These are phyloP conservation scores for Daldinia childiae DNA, from an alignment of 495 filamentous ascomycete genomes.

Conservation along the genomic window DNA sequence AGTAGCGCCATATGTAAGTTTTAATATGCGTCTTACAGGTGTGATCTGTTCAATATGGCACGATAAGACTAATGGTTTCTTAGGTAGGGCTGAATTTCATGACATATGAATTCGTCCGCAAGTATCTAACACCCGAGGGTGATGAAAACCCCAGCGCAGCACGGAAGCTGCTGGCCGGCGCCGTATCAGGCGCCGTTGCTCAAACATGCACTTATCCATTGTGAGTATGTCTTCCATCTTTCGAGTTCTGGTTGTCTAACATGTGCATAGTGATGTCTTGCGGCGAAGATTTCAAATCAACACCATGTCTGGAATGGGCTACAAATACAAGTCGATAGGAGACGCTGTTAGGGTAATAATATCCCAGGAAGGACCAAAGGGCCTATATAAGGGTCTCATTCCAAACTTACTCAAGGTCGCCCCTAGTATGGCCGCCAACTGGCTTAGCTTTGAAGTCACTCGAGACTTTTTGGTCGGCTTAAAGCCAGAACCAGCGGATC, in stretches of 20 bases:
- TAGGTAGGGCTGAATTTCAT: slow-evolving; percentile 98
- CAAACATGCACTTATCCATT: slow-evolving; percentile 99
- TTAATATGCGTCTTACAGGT: neutral
- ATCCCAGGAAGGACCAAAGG: slow-evolving; percentile 71
- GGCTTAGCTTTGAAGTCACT: slow-evolving; percentile 94
- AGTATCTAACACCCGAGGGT: slow-evolving; percentile 86
- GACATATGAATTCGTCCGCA: slow-evolving; percentile 89
- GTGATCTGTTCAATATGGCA: neutral
- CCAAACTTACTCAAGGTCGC: slow-evolving; percentile 97
- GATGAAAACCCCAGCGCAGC: slow-evolving; percentile 80
- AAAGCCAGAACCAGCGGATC: slow-evolving; percentile 49
- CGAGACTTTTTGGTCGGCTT: slow-evolving; percentile 81
- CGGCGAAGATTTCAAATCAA: slow-evolving; percentile 97
- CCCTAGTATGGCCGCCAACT: slow-evolving; percentile 97
- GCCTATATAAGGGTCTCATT: slow-evolving; percentile 91
- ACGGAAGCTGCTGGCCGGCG: slow-evolving; percentile 88
- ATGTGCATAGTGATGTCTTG: slow-evolving; percentile 78
- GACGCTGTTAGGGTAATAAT: slow-evolving; percentile 87
- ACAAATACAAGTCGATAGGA: slow-evolving; percentile 86
- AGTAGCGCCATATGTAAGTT: slow-evolving; percentile 90
- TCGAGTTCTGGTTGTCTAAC: slow-evolving; percentile 35
- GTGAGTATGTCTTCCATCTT: slow-evolving; percentile 61
- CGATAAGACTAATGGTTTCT: slow-evolving; percentile 37
- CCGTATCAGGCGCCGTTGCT: slow-evolving; percentile 92
- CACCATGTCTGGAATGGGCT: slow-evolving; percentile 99